Evolutionary conservation across 2,329 filamentous ascomycete genomes (phyloP).

Genomic region (Fusarium citri): DNA sequence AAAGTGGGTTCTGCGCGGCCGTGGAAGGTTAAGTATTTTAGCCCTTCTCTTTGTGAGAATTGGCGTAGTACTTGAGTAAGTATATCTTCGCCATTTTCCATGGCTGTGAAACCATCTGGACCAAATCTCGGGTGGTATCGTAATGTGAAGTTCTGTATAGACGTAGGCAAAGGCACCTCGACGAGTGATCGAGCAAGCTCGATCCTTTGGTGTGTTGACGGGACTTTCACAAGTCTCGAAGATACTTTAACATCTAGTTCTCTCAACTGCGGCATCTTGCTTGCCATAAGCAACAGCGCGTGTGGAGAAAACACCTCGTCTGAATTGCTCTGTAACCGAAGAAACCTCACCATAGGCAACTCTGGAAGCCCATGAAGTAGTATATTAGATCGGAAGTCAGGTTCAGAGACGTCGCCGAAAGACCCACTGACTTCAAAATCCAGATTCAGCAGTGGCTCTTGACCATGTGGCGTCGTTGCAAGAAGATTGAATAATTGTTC

Average conservation of each 20-base stretch:
- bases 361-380: not conserved
- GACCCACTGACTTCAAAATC: not conserved
- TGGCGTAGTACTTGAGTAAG: not conserved
- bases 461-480: not conserved
- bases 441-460: not conserved
- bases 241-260: not conserved
- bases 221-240: too few relatives aligned
- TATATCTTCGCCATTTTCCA: not conserved
- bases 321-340: too few relatives aligned
- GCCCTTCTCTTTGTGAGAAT: conserved; percentile 1
- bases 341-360: conserved; percentile 1
- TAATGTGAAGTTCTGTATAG: not conserved
- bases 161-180: not conserved
- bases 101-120: not conserved
- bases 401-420: accelerated
- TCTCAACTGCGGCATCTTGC: conserved; percentile 11
- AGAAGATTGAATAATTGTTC: not conserved
- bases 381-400: too few relatives aligned
- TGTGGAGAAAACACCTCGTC: not conserved
- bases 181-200: not conserved
- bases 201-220: not conserved
- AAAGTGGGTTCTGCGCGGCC: conserved; percentile 4
- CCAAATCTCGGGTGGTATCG: not conserved
- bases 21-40: not conserved
- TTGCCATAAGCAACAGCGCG: not conserved